These are phyloP conservation scores for Bassia scoparia DNA, from an alignment of 148 eudicot genomes.

Conservation along the genomic window DNA sequence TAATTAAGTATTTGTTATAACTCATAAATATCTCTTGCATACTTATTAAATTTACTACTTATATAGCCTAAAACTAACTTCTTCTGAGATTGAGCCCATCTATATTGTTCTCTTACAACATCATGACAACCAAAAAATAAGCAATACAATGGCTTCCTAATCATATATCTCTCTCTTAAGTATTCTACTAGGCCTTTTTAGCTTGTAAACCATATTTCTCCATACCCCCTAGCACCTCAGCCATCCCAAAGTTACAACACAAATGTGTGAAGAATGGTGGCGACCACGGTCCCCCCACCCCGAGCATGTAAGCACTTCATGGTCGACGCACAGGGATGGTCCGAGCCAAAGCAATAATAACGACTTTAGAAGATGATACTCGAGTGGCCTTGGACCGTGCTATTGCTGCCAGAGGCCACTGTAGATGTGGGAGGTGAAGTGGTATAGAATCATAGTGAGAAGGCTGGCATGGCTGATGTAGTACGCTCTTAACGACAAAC, in stretches of 20 bases:
- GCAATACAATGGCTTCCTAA: constrained; percentile 13
- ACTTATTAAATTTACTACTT: constrained; percentile 20
- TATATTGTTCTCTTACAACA: constrained; percentile 1
- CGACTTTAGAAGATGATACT: constrained; percentile 51
- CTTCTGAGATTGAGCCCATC: constrained; percentile 16
- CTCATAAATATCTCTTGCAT: constrained; percentile 2
- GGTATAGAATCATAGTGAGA: constrained; percentile 36
- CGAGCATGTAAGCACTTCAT: constrained; percentile 45
- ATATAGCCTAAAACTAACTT: constrained; percentile 13
- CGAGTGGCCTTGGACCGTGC: constrained; percentile 51
- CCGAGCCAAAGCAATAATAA: constrained; percentile 30
- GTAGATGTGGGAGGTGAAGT: constrained; percentile 31
- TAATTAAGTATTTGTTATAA: neutral
- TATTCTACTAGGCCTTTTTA: constrained; percentile 8
- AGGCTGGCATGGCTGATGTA: constrained; percentile 57
- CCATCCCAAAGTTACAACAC: constrained; percentile 22
- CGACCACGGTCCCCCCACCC: constrained; percentile 46
- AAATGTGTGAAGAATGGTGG: too few relatives aligned
- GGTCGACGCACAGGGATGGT: constrained; percentile 20
- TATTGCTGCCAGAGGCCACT: constrained; percentile 30
- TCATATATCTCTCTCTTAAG: constrained; percentile 1
- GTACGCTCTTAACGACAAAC: constrained; percentile 50
- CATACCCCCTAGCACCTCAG: neutral
- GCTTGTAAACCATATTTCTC: neutral
- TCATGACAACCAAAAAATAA: neutral